Evolutionary conservation across 2,329 filamentous ascomycete species (phyloP), one percentile per base, ranked within the genome.

Genomic region (Aspergillus arachidicola): DNA sequence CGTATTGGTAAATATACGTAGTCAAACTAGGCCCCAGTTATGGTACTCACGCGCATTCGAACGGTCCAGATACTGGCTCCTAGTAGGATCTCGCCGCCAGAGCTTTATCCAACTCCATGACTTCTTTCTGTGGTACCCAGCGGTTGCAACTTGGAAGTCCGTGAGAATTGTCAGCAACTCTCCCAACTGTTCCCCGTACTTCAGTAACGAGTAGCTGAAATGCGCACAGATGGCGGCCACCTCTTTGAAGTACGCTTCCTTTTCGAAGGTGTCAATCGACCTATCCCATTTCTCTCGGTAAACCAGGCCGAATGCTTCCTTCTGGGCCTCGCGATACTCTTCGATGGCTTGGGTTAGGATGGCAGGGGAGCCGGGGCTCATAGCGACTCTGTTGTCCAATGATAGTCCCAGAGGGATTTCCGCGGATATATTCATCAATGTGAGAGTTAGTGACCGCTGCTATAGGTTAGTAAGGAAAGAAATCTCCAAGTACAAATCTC

Each of bases 151-250:
- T 75, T 95, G 93, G 43, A 98, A 79, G 46, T 97, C 91, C 72
- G 97, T 93, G 4, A 99, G 81, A 0, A 95, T 89, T 57, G 92
- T 88, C 48, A 99, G 79, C 70, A 96, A 94, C 14, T 86, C 86
- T 68, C 91, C 88, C 80, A 96, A 91, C 73, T 97, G 93, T 73
- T 96, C 92, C 0, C 93, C 94, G 72, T 98, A 94, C 69, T 95
- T 91, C 66, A 95, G 87, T 32, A 99, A 82, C 51, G 91, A 96
- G 75, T 95, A 97, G 73, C 92, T 94, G 74, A 98, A 99, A 78
- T 98, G 93, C 0, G 95, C 94, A 72, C 95, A 99, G 61, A 94
- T 96, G n/a, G 95, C 94, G 45, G 94, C 93, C 9, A 98, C 94
- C 77, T 99, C 95, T 75, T 99, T 95, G 62, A 97, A 93, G 76